phyloP scores from a whole-genome alignment of 345 rosid genomes.

The Eucalyptus curtisii region DNA sequence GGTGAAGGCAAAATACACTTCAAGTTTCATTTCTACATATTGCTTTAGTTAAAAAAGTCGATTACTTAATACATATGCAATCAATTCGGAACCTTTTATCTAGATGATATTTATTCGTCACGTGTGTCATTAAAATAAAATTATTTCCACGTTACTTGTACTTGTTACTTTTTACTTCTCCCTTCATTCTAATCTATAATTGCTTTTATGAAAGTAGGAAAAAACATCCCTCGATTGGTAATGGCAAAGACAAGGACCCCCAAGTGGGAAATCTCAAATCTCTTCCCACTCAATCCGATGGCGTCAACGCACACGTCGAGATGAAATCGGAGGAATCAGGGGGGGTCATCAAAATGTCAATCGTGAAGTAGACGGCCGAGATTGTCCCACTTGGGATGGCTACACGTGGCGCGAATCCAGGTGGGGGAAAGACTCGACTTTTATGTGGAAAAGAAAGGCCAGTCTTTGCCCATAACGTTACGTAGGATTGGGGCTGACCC shows the following conservation, averaged over 20 bases:
- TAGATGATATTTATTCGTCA: background rate
- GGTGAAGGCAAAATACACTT: background rate
- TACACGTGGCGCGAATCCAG: background rate
- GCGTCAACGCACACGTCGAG: background rate
- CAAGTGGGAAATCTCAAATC: background rate
- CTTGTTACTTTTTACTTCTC: background rate
- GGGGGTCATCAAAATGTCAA: background rate
- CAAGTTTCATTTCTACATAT: background rate
- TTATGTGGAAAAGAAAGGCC: background rate
- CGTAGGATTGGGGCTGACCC: slow-evolving; percentile 6
- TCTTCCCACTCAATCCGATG: background rate
- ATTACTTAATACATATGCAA: background rate
- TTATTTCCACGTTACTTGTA: background rate
- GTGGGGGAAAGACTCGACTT: background rate
- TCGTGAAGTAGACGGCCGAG: background rate
- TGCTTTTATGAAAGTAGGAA: background rate
- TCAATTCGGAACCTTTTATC: fast-evolving
- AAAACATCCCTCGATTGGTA: background rate
- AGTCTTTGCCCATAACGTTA: background rate
- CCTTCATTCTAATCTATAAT: background rate
- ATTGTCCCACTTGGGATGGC: background rate
- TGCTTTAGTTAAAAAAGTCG: background rate
- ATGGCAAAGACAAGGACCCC: background rate
- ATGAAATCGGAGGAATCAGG: background rate
- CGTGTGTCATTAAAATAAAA: background rate